Evolutionary conservation across 805 yeast genomes (phyloP), one percentile per base, ranked within the genome.

Genomic region (Spathaspora girioi): DNA sequence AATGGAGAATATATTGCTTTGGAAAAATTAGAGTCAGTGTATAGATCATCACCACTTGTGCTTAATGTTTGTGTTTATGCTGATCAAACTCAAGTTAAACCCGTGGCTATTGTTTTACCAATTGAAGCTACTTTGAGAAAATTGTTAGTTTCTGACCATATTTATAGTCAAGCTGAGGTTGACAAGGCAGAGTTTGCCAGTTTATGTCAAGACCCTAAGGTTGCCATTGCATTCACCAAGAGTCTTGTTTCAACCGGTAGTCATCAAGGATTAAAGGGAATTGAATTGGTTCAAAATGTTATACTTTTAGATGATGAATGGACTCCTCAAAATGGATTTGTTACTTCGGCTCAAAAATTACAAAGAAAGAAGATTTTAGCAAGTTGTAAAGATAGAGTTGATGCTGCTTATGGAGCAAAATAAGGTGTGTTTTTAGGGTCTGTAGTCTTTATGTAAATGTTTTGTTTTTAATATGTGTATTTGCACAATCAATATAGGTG

Each of bases 1-100:
- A 93, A 94, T 68, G 99, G 99, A 73, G 99, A 94, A 76, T 94
- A 94, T 71, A 89, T 94, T 69, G 99, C 99, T 3, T 79, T 94
- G 63, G 99, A 94, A 73, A 92, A 92, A 72, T 76, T 94, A 58
- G 99, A 94, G 74, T 80, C 96, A 10, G 78, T 88, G 47, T 94
- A 94, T 77, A 83, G 97, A 72, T 86, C 97, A 29, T 87, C 87
- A 69, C 72, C 81, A 43, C 76, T 78, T 56, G 94, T 93, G 38
- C 71, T 76, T 49, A 93, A 94, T 75, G 76, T 93, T 56, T 92
- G 97, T 73, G 92, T 91, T 56, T 93, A 92, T 67, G 98, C 98
- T 46, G 97, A 94, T 70, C 83, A 82, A 61, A 74, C 75, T 57
- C 87, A 87, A 69, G 93, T 89, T 55, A 93, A 90, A 78, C 98